These are phyloP conservation scores for Ehretia macrophylla DNA, from an alignment of 257 asterid genomes.

Conservation along the genomic window DNA sequence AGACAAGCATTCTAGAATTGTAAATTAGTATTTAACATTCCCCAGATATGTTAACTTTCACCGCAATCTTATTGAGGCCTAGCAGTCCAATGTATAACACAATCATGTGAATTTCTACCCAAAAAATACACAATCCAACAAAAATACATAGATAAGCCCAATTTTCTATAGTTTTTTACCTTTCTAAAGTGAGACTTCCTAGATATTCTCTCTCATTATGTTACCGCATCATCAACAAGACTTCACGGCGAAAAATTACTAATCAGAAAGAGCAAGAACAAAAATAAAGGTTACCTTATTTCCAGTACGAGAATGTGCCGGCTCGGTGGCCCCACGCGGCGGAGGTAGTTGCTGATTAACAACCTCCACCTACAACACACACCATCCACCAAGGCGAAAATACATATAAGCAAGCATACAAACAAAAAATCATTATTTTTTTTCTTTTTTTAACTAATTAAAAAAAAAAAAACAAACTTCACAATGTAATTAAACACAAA, in stretches of 20 bases:
- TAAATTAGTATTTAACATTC: background rate
- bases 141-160: too few species aligned
- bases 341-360: constrained; percentile 26
- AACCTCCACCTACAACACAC: constrained; percentile 56
- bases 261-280: background rate
- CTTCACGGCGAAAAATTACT: background rate
- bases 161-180: too few species aligned
- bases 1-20: background rate
- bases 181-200: background rate
- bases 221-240: background rate
- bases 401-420: background rate
- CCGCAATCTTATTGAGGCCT: background rate
- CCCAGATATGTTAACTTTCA: background rate
- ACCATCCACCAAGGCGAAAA: background rate
- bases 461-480: too few species aligned
- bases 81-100: background rate
- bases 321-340: constrained; percentile 46
- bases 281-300: constrained; percentile 49
- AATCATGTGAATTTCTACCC: background rate
- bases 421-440: too few species aligned
- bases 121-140: background rate
- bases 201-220: background rate
- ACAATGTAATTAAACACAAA: too few species aligned
- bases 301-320: constrained; percentile 43
- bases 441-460: too few species aligned